Percentiles rank a stretch among this genome's conserved stretches.
Evolutionary conservation across 2,329 filamentous ascomycete species (phyloP).

Genomic region (Teratosphaeria epicoccoides): DNA sequence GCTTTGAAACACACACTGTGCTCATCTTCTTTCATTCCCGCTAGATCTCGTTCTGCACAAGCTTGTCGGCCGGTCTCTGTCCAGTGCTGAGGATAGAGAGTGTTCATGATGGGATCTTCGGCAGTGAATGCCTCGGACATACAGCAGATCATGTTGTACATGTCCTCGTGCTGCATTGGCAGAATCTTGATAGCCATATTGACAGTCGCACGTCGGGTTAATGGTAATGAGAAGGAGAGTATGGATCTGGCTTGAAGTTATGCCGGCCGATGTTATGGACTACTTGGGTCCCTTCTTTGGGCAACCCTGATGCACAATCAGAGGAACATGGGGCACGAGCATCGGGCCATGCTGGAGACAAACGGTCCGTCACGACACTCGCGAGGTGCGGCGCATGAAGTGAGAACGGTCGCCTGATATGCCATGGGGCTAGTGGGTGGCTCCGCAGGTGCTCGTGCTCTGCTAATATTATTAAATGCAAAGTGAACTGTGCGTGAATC

Average conservation of each 20-base stretch:
- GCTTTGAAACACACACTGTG: not conserved
- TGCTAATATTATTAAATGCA: too few species aligned
- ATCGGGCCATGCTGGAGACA: too few species aligned
- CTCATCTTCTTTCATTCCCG: not conserved
- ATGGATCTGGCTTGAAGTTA: not conserved
- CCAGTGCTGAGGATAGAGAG: not conserved
- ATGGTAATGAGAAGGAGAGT: not conserved
- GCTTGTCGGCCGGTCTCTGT: not conserved
- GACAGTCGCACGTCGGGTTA: not conserved
- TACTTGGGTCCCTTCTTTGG: not conserved
- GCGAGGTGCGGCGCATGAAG: too few species aligned
- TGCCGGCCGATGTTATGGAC: not conserved
- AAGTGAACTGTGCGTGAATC: too few species aligned
- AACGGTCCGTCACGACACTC: too few species aligned
- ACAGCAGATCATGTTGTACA: not conserved
- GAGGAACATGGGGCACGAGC: not conserved
- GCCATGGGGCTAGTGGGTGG: too few species aligned
- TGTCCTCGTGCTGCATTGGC: not conserved
- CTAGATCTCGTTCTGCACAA: not conserved
- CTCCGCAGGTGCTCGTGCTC: too few species aligned
- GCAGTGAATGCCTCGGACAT: not conserved
- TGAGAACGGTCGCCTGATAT: too few species aligned
- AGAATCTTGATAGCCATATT: not conserved
- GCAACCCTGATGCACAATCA: not conserved
- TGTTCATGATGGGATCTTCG: not conserved